A percentile compares a stretch with the other conserved stretches of the same genome.
phyloP scores from a whole-genome alignment of 1,284 basidiomycete species.

The Agroathelia rolfsii region DNA sequence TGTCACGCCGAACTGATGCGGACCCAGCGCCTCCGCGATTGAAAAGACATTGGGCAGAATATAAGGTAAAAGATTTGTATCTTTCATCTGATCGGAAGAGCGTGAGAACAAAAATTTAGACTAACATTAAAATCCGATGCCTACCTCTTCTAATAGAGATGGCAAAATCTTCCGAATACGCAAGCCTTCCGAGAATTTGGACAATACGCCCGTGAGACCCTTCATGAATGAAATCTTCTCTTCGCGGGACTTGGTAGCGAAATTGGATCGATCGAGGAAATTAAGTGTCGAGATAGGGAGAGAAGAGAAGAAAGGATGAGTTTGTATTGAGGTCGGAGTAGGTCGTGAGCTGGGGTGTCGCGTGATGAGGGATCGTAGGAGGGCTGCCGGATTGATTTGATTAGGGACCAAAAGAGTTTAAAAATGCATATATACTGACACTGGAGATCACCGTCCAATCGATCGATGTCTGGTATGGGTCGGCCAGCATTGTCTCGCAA shows the following conservation, averaged over 20 bases:
- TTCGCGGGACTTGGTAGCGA: conserved; percentile 87
- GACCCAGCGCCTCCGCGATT: conserved; percentile 73
- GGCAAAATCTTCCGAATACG: conserved; percentile 89
- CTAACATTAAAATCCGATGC: conserved; percentile 13
- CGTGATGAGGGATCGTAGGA: conserved; percentile 73
- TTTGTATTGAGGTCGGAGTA: conserved; percentile 69
- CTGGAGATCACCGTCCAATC: conserved; percentile 61
- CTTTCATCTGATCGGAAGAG: conserved; percentile 70
- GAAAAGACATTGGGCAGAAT: conserved; percentile 97
- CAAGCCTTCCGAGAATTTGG: conserved; percentile 82
- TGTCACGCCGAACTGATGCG: conserved; percentile 72
- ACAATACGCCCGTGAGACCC: conserved; percentile 76
- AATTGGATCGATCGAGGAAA: conserved; percentile 92
- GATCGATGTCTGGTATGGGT: conserved; percentile 47
- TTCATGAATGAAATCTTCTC: conserved; percentile 97
- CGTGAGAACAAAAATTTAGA: too few species aligned
- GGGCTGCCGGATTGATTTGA: conserved; percentile 33
- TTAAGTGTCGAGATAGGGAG: conserved; percentile 95
- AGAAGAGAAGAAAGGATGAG: conserved; percentile 88
- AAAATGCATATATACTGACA: conserved; percentile 26
- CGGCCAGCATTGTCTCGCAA: conserved; percentile 75
- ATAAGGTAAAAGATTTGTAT: conserved; percentile 84
- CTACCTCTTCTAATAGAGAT: conserved; percentile 84
- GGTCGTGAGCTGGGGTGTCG: conserved; percentile 67
- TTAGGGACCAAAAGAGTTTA: conserved; percentile 2